Base-by-base conservation (phyloP, 208 protist genomes). In the Leishmania gerbilli region DNA sequence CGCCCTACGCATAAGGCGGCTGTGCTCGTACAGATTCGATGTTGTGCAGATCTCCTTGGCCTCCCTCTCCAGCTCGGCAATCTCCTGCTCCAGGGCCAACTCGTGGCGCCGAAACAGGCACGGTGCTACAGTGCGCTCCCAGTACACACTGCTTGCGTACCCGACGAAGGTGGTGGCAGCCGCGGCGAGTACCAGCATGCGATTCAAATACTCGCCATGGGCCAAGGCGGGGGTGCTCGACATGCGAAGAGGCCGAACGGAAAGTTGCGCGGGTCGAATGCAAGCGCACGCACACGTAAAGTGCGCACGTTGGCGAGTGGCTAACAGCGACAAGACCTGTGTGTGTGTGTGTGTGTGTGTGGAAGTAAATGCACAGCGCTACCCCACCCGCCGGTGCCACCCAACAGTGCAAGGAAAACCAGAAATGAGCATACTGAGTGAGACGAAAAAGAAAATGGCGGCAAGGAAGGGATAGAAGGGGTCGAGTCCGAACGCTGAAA, bases 51-150 rank as follows among this genome's bases (percentile, higher is more conserved):
- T 79, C 34, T 45, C 47, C 17, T 85, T 71, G 5, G 90, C 90
- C 79, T 93, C 87, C 3, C 2, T 67, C 58, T 86, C 75, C n/a
- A 92, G 80, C 8, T 74, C 71, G 37, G 78, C 74, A 58, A 95
- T 88, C 49, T 88, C 69, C 40, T 76, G 74, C 56, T 87, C 81
- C 1, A 96, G 79, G 31, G 68, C 60, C 15, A 79, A 47, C 79
- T 96, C 92, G 34, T 88, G 84, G 7, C 71, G 79, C 58, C 81
- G 90, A 69, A 93, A 89, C 17, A 93, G 47, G 7, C 34, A 76
- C 9, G 88, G 87, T 7, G 84, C 88, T 19, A 90, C 71, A 1
- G 19, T 49, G 45, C 74, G 71, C 42, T 87, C 83, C 91, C 92
- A 96, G 56, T 78, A 77, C 3, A 83, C 58, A 77, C 84, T 90